Conservation (phyloP, 2,329 filamentous ascomycete species). For the Colletotrichum sp. region DNA sequence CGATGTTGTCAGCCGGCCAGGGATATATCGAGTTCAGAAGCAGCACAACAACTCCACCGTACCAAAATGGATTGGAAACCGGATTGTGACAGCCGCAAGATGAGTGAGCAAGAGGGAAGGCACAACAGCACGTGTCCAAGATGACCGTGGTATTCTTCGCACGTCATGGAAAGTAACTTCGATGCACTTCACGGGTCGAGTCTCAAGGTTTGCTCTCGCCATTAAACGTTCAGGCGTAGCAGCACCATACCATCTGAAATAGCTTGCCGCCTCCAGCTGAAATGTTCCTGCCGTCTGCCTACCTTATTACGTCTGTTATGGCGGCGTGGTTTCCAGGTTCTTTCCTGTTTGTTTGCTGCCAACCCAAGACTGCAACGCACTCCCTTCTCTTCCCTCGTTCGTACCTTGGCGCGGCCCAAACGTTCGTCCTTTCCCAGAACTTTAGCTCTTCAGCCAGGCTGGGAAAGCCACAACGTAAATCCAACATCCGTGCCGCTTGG, state of each 20-base stretch:
- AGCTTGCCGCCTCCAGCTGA: neutral
- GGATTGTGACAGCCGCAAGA: neutral
- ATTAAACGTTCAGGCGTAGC: neutral
- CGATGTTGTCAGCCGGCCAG: neutral
- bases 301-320: neutral
- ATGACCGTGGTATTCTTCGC: neutral
- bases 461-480: neutral
- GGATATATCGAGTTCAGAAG: conserved; percentile 6
- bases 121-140: neutral
- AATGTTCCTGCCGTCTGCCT: neutral
- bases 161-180: neutral
- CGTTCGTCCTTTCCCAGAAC: neutral
- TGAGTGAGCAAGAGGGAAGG: neutral
- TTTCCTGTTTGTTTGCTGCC: neutral
- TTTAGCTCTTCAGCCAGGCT: neutral
- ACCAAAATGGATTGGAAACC: neutral
- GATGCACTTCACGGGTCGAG: neutral
- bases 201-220: neutral
- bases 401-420: neutral
- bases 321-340: neutral
- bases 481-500: neutral
- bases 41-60: neutral
- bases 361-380: neutral
- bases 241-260: neutral
- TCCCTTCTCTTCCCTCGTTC: neutral